These are phyloP conservation scores for Ustilago lituana DNA, from an alignment of 1,284 basidiomycete species.

Conservation along the genomic window DNA sequence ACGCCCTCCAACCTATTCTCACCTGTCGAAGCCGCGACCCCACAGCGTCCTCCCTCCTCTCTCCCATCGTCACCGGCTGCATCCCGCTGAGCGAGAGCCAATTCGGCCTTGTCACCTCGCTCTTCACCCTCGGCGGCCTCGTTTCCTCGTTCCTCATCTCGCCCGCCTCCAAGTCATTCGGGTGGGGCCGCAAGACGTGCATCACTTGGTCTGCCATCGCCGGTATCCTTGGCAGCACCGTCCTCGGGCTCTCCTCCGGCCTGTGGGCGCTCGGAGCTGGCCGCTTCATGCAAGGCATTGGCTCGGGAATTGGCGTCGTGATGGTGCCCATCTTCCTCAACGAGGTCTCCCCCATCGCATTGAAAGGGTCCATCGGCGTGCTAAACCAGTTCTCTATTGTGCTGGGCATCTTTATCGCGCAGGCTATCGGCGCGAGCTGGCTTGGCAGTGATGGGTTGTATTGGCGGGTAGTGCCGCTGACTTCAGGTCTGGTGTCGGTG, in stretches of 20 bases:
- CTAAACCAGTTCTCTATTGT: conserved; percentile 74
- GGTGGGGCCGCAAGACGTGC: conserved; percentile 27
- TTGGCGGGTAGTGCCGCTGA: conserved; percentile 68
- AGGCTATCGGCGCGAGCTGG: conserved; percentile 67
- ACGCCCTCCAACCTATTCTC: conserved; percentile 55
- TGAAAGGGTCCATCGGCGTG: conserved; percentile 80
- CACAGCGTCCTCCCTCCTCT: conserved; percentile 1
- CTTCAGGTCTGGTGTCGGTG: conserved; percentile 59
- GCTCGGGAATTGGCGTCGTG: conserved; percentile 83
- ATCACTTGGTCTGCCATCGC: conserved; percentile 35
- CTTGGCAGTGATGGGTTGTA: conserved; percentile 18
- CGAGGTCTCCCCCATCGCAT: conserved; percentile 79
- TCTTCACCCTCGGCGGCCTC: conserved; percentile 89
- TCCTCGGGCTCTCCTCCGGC: conserved; percentile 21
- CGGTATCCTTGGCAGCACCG: conserved; percentile 19
- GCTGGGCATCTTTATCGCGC: conserved; percentile 66
- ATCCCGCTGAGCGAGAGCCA: conserved; percentile 45
- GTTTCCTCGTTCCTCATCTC: conserved; percentile 70
- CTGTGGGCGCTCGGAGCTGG: conserved; percentile 28
- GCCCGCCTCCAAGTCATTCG: conserved; percentile 26
- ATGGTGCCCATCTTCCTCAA: conserved; percentile 86
- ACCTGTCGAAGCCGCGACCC: conserved; percentile 35
- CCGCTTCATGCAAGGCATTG: conserved; percentile 77
- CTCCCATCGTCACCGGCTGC: conserved; percentile 34
- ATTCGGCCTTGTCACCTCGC: conserved; percentile 82